Evolutionary conservation across 2,329 filamentous ascomycete species (phyloP), one percentile per base, ranked within the genome.

Genomic region (Raffaelea arxii): DNA sequence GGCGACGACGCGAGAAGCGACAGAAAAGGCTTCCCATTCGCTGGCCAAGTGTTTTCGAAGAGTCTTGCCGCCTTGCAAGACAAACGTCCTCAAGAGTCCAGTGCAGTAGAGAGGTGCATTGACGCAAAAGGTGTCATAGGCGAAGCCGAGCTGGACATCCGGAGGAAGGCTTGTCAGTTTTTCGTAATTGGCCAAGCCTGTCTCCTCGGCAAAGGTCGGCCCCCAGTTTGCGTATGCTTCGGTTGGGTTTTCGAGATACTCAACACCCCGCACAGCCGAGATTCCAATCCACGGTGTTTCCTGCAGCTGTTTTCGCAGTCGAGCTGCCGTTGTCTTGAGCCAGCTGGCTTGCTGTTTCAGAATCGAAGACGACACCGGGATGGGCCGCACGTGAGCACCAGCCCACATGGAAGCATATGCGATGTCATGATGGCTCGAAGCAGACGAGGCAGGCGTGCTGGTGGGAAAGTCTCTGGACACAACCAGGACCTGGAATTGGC

Each of bases 331-430:
- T 68, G 47, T 73, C 69, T 38, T 38, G 4, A 38, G 36, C 24
- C 64, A 58, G 43, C 56, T 55, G 42, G 61, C 59, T 41, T 24
- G 47, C 23, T 30, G 9, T 11, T 36, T 39, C 14, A 51, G 23
- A 9, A 56, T 56, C 37, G 59, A 56, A 12, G 55, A 46, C 2
- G 57, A 25, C 9, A 40, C 25, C 6, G 53, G 55, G 30, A 74
- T 68, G 52, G 67, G 71, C 24, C 72, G 65, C 49, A 74, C 72
- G 54, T 78, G 72, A 3, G 74, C 73, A 6, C 74, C 74, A 22
- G 68, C 74, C 73, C 72, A 77, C 46, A 73, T 71, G 16, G 74
- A 77, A n/a, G 74, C 70, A 54, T 70, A 77, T 59, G 77, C 65
- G 54, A 72, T 67, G 43, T 66, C 61, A 1, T 38, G 10, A 12